These are phyloP conservation scores for Sclerotinia subarctica DNA, from an alignment of 2,329 filamentous ascomycete genomes.

Conservation along the genomic window DNA sequence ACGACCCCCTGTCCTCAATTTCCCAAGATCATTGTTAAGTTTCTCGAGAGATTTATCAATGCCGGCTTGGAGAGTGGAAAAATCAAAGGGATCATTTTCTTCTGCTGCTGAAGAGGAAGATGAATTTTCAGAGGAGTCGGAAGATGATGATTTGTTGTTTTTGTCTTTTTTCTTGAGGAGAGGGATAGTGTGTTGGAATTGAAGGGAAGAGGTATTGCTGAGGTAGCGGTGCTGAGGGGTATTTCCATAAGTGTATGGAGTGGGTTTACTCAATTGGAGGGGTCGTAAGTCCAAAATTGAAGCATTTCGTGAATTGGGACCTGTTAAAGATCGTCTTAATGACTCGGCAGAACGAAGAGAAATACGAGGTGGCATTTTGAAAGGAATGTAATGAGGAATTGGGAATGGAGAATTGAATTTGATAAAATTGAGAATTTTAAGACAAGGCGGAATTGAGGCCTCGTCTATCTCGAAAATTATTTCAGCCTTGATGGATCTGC, in stretches of 20 bases:
- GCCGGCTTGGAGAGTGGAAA: slow-evolving; percentile 53
- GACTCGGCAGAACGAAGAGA: neutral
- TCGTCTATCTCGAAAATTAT: slow-evolving; percentile 11
- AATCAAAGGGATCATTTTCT: slow-evolving; percentile 55
- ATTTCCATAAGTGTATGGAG: neutral
- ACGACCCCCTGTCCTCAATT: slow-evolving; percentile 59
- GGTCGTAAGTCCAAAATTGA: neutral
- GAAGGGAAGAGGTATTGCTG: neutral
- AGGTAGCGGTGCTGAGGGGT: neutral
- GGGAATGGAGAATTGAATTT: neutral
- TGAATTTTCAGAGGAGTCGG: slow-evolving; percentile 15
- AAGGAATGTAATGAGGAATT: neutral
- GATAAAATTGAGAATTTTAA: slow-evolving; percentile 16
- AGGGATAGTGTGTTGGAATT: slow-evolving; percentile 24
- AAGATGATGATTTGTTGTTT: slow-evolving; percentile 19
- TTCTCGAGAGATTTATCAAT: slow-evolving; percentile 54
- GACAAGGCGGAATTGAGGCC: slow-evolving; percentile 24
- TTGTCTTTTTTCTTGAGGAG: slow-evolving; percentile 33
- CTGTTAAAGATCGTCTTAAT: neutral
- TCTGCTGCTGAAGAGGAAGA: slow-evolving; percentile 15
- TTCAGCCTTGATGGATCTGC: slow-evolving; percentile 22
- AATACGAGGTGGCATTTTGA: slow-evolving; percentile 6
- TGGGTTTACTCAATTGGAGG: neutral
- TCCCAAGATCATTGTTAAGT: slow-evolving; percentile 59
- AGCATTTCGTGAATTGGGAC: neutral